phyloP scores from a whole-genome alignment of 2,329 filamentous ascomycete species.

The Colletotrichum sp. region DNA sequence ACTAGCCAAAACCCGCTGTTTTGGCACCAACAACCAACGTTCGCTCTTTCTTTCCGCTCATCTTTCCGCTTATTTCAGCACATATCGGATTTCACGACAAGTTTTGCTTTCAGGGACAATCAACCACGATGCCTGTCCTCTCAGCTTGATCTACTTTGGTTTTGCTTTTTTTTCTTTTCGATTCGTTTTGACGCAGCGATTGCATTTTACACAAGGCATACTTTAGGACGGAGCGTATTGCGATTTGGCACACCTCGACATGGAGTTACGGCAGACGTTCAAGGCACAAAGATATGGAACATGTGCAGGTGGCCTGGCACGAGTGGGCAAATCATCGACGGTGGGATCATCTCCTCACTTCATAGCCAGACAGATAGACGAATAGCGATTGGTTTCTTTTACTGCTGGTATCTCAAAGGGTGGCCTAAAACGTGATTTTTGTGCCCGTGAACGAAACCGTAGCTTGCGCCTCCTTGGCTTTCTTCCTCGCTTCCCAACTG shows the following conservation, averaged over 20 bases:
- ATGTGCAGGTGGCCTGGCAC: neutral
- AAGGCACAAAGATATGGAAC: neutral
- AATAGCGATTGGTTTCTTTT: neutral
- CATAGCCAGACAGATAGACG: neutral
- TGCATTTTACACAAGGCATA: neutral
- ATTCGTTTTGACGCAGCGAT: neutral
- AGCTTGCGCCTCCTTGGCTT: conserved; percentile 62
- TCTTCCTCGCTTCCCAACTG: conserved; percentile 69
- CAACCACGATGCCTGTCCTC: neutral
- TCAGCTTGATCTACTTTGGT: neutral
- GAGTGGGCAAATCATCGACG: neutral
- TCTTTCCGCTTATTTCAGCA: neutral
- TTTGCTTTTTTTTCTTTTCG: neutral
- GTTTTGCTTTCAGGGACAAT: neutral
- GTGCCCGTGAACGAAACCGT: conserved; percentile 59
- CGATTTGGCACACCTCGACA: neutral
- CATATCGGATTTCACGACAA: neutral
- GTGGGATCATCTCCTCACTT: neutral
- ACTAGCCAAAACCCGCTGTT: neutral
- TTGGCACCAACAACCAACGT: neutral
- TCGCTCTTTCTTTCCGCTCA: neutral
- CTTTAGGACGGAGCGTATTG: neutral
- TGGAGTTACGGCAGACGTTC: neutral
- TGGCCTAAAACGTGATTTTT: conserved; percentile 47
- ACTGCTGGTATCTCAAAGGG: neutral